Percentiles rank a stretch among this genome's conserved stretches.
Evolutionary conservation across 768 basidiomycete genomes (phyloP).

Genomic region (Mycena amicta): DNA sequence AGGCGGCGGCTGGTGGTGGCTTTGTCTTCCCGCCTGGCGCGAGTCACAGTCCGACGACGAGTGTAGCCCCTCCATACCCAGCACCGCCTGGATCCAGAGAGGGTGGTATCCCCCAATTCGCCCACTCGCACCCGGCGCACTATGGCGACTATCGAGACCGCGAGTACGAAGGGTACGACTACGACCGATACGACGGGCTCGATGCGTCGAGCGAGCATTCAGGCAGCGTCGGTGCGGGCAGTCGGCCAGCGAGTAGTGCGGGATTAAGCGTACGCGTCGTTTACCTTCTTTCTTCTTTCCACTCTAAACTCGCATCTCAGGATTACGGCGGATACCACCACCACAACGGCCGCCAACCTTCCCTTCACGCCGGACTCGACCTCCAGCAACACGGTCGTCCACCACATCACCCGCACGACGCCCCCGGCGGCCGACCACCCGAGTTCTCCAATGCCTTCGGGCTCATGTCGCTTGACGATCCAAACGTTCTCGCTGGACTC

Average conservation of each 20-base stretch:
- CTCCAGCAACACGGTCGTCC: neutral
- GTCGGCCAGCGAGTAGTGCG: slow-evolving; percentile 14
- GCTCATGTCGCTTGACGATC: slow-evolving; percentile 76
- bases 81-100: neutral
- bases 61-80: neutral
- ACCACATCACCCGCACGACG: neutral
- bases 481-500: slow-evolving; percentile 65
- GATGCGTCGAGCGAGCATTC: slow-evolving; percentile 2
- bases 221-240: slow-evolving; percentile 3
- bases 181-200: neutral
- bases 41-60: neutral
- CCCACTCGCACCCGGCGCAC: neutral
- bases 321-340: neutral
- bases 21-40: neutral
- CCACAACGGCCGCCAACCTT: neutral
- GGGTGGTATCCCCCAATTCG: neutral
- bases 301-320: neutral
- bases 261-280: slow-evolving; percentile 8
- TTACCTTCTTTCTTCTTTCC: neutral
- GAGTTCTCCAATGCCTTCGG: slow-evolving; percentile 68
- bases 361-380: no score
- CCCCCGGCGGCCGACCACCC: slow-evolving; percentile 4
- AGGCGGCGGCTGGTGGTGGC: neutral
- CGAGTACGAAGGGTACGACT: neutral
- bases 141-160: neutral